These are phyloP conservation scores for Dalbergia cultrata DNA, from an alignment of 306 rosid genomes.

Conservation along the genomic window DNA sequence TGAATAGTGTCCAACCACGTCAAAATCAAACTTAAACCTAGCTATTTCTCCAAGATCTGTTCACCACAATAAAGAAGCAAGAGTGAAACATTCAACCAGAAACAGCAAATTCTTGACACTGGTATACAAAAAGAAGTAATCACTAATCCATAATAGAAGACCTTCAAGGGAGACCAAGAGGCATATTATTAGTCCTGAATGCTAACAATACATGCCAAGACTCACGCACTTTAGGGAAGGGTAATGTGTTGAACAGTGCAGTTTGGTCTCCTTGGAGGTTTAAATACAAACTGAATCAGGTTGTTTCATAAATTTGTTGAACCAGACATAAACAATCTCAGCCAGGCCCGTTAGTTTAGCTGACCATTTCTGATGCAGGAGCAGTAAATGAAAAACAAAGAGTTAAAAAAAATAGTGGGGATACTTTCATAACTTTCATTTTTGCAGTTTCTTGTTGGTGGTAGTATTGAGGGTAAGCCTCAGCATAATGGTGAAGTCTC, in stretches of 20 bases:
- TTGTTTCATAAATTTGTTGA: background rate
- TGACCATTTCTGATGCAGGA: too few relatives aligned
- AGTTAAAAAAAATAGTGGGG: too few relatives aligned
- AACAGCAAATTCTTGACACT: background rate
- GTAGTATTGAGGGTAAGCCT: too few relatives aligned
- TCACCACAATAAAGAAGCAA: constrained; percentile 37
- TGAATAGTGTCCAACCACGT: constrained; percentile 93
- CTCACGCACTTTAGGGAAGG: background rate
- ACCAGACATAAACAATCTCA: background rate
- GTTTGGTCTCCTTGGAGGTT: background rate
- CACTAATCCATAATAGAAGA: constrained; percentile 6
- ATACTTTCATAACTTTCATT: too few relatives aligned
- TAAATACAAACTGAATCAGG: background rate
- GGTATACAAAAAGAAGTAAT: background rate
- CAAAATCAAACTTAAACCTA: constrained; percentile 82
- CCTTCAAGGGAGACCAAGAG: background rate
- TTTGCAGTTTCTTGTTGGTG: too few relatives aligned
- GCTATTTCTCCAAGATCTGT: constrained; percentile 90
- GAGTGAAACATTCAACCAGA: background rate
- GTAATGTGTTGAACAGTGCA: background rate
- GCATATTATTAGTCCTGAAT: background rate
- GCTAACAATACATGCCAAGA: background rate
- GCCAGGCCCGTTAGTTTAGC: too few relatives aligned
- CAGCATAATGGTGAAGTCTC: too few relatives aligned
- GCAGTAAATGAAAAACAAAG: too few relatives aligned